phyloP scores from a whole-genome alignment of 2,329 filamentous ascomycete species.

The Fusarium goolgardi region DNA sequence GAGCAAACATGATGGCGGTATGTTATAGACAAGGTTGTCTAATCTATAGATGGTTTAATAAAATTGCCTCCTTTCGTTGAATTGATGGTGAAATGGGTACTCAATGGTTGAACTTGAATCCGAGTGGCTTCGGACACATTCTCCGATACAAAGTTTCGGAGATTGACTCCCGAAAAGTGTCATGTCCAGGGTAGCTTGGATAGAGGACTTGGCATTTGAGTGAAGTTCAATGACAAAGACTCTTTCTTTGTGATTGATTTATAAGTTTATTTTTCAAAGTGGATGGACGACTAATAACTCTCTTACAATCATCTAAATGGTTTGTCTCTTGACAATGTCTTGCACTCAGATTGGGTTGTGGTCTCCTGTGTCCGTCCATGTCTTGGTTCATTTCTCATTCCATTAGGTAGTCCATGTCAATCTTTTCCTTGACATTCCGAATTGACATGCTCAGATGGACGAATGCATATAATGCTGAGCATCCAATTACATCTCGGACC shows the following conservation, averaged over 20 bases:
- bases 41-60: not conserved
- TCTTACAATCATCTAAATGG: not conserved
- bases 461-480: not conserved
- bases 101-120: constrained; percentile 5
- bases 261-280: not conserved
- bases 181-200: constrained; percentile 13
- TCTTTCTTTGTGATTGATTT: not conserved
- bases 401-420: not conserved
- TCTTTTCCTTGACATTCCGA: not conserved
- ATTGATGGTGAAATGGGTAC: constrained; percentile 7
- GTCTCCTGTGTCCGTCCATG: not conserved
- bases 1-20: constrained; percentile 50
- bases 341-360: not conserved
- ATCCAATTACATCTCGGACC: no score
- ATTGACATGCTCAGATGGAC: not conserved
- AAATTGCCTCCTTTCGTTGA: not conserved
- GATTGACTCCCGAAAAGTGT: constrained; percentile 28
- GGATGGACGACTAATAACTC: not conserved
- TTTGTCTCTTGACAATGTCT: not conserved
- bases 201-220: constrained; percentile 16
- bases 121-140: constrained; percentile 37
- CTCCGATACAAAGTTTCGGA: constrained; percentile 46
- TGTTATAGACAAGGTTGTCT: not conserved
- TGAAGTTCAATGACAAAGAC: not conserved
- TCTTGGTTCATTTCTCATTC: no score